phyloP scores from a whole-genome alignment of 345 rosid species.

The Tarenaya hassleriana region DNA sequence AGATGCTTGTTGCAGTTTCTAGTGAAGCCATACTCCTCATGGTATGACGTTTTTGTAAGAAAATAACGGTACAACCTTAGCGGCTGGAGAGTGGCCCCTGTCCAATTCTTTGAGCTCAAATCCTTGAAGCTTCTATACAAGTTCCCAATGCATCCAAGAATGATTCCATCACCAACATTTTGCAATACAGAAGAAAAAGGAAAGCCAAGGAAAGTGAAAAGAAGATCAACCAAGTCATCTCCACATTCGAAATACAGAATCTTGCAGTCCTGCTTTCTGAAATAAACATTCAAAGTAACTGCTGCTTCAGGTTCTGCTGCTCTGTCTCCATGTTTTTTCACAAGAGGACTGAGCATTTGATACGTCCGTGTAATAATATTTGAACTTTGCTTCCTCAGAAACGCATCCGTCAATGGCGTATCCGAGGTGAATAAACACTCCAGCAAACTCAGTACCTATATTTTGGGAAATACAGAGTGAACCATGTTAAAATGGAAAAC shows the following conservation, averaged over 20 bases:
- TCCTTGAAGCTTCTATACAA: slow-evolving; percentile 5
- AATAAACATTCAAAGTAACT: slow-evolving; percentile 4
- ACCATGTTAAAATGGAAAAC: too few relatives aligned
- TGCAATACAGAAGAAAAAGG: slow-evolving; percentile 9
- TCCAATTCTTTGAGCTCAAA: not conserved
- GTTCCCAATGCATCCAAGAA: slow-evolving; percentile 12
- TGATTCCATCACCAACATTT: not conserved
- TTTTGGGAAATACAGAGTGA: too few relatives aligned
- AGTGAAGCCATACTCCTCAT: too few relatives aligned
- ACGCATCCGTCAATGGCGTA: slow-evolving; percentile 21
- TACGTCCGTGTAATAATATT: not conserved
- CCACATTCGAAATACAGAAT: slow-evolving; percentile 9
- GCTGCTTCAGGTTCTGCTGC: not conserved
- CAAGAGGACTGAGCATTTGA: not conserved
- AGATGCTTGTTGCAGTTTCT: too few relatives aligned
- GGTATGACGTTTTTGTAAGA: too few relatives aligned
- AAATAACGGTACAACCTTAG: not conserved
- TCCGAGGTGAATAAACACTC: slow-evolving; percentile 8
- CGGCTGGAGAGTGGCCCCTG: not conserved
- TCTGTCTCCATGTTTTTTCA: not conserved
- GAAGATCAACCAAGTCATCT: slow-evolving; percentile 16
- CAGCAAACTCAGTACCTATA: slow-evolving; percentile 11
- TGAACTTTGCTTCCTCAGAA: slow-evolving; percentile 14
- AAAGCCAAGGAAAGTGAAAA: slow-evolving; percentile 5
- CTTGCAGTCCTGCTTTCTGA: not conserved